phyloP scores from a whole-genome alignment of 106 monocot species.

The Posidonia australis region DNA sequence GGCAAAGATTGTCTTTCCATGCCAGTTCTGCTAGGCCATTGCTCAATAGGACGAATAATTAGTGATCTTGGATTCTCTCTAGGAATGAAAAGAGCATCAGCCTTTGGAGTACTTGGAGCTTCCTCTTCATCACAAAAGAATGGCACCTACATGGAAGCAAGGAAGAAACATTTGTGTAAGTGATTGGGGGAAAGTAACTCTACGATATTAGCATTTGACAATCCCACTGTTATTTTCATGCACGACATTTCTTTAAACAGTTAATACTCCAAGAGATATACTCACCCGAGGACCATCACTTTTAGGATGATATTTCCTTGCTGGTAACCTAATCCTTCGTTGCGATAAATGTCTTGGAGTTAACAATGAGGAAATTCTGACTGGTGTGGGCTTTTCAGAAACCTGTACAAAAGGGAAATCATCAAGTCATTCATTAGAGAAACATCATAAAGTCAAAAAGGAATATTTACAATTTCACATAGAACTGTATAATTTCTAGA shows the following conservation, averaged over 20 bases:
- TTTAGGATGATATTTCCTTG: conserved; percentile 74
- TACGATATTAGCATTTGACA: background rate
- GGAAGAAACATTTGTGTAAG: background rate
- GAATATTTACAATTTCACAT: too few relatives aligned
- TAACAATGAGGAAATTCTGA: conserved; percentile 54
- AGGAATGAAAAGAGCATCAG: conserved; percentile 85
- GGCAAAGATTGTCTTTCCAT: conserved; percentile 16
- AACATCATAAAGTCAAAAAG: too few relatives aligned
- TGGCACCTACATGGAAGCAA: conserved; percentile 45
- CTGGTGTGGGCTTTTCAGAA: conserved; percentile 57
- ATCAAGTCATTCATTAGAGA: too few relatives aligned
- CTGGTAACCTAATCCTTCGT: conserved; percentile 70
- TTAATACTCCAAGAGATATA: background rate
- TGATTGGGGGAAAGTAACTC: too few relatives aligned
- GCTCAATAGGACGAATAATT: conserved; percentile 74
- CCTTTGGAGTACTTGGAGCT: conserved; percentile 59
- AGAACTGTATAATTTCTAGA: too few relatives aligned
- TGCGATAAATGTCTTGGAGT: conserved; percentile 77
- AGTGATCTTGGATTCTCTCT: conserved; percentile 88
- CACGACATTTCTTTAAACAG: background rate
- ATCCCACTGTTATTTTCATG: background rate
- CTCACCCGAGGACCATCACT: conserved; percentile 60
- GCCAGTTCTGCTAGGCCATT: conserved; percentile 41
- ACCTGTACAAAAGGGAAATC: conserved; percentile 32
- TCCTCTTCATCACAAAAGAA: conserved; percentile 75